Base-by-base conservation (phyloP, 768 basidiomycete species). In the Clitopilus passeckerianus region DNA sequence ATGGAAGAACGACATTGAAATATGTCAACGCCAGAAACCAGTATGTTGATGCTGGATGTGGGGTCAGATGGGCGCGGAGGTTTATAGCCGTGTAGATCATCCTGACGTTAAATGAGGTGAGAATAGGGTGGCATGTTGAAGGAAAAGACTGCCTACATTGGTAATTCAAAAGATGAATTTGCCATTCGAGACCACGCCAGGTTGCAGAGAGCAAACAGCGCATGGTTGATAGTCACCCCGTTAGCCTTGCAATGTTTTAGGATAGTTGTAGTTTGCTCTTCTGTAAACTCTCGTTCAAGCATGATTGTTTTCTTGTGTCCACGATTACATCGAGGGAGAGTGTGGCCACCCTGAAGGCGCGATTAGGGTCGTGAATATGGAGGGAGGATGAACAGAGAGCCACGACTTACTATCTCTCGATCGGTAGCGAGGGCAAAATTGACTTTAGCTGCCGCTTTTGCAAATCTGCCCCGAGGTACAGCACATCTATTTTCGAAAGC, bases 41-140 rank as follows among this genome's bases (percentile, higher is more conserved):
- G 70, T 83, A 82, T 22, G 86, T 85, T 56, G 68, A 65, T 34
- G 73, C 66, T 1, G 67, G 64, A 10, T 74, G 67, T 30, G 68
- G 66, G 24, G 70, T 61, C 56, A 79, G 72, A 67, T 78, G 79
- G 4, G 82, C 78, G 1, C 87, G 80, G 22, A 88, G 72, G 69
- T 87, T 90, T 34, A 86, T 72, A 14, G 87, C 87, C 5, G 86
- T 85, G 70, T 90, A 90, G 70, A 89, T 78, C 81, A 89, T 81
- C 63, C 79, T 81, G 56, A 30, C 22, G 41, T 41, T 18, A 34
- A 35, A 52, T 50, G 54, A 53, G 15, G 30, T 57, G 44, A 52
- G 50, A 23, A 37, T 15, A 27, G 24, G 10, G 33, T 34, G 27
- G 34, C 12, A 5, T 1, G 6, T 54, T 22, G 2, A 20, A n/a